A percentile compares a stretch with the other conserved stretches of the same genome.
Conservation (phyloP, 2,329 filamentous ascomycete species). For the Exophiala xenobiotica region DNA sequence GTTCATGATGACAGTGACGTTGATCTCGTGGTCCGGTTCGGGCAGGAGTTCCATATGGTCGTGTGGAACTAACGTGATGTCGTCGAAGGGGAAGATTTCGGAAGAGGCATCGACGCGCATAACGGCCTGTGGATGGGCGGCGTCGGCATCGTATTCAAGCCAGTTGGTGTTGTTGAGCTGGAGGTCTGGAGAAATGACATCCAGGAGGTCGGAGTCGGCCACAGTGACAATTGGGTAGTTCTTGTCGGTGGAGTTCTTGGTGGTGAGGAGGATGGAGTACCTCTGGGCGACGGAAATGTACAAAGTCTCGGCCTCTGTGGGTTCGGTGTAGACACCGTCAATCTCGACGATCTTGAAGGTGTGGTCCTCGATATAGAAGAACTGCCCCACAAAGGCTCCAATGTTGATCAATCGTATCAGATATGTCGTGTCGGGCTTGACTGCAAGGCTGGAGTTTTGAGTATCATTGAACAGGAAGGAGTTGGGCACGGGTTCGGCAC, state of each 20-base stretch:
- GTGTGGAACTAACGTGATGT: constrained; percentile 65
- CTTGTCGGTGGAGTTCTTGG: constrained; percentile 58
- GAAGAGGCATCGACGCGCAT: constrained; percentile 53
- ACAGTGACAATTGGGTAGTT: constrained; percentile 69
- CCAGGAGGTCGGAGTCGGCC: constrained; percentile 72
- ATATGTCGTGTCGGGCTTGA: constrained; percentile 69
- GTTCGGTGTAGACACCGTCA: constrained; percentile 68
- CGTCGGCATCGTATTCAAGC: constrained; percentile 55
- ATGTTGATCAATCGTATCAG: constrained; percentile 71
- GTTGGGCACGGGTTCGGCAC: constrained; percentile 65
- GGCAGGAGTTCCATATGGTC: constrained; percentile 62
- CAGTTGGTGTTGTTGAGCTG: constrained; percentile 60
- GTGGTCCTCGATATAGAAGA: constrained; percentile 50
- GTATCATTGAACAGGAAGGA: constrained; percentile 71
- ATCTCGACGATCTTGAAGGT: constrained; percentile 70
- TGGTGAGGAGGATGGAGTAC: constrained; percentile 55
- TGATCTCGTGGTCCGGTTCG: constrained; percentile 62
- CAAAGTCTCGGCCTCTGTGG: constrained; percentile 59
- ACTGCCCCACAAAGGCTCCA: constrained; percentile 62
- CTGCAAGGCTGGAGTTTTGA: constrained; percentile 56
- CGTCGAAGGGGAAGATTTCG: constrained; percentile 66
- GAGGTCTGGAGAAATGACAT: constrained; percentile 63
- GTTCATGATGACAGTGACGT: constrained; percentile 65
- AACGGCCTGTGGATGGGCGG: constrained; percentile 48
- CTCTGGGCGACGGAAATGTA: constrained; percentile 69